Evolutionary conservation across 2,329 filamentous ascomycete genomes (phyloP).

Genomic region (Trichophyton rubrum): DNA sequence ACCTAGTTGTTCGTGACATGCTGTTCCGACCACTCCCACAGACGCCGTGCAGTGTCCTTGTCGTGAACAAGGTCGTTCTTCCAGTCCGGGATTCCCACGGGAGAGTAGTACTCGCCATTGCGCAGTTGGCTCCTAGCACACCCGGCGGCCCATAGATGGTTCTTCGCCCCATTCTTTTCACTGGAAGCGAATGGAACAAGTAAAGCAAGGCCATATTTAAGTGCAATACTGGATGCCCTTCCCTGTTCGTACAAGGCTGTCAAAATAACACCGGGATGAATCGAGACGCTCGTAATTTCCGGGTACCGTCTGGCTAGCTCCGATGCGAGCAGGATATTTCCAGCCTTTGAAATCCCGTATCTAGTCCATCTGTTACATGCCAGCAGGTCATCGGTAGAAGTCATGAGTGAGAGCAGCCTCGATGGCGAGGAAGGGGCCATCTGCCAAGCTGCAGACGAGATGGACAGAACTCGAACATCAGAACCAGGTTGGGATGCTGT

Average conservation of each 20-base stretch:
- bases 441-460: constrained; percentile 28
- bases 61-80: constrained; percentile 23
- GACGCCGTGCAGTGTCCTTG: constrained; percentile 20
- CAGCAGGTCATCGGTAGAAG: constrained; percentile 26
- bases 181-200: constrained; percentile 21
- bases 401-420: constrained; percentile 22
- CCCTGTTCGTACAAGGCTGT: constrained; percentile 30
- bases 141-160: constrained; percentile 32
- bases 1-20: constrained; percentile 3
- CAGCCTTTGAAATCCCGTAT: constrained; percentile 42
- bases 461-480: constrained; percentile 28
- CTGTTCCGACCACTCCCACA: constrained; percentile 37
- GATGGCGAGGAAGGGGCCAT: constrained; percentile 20
- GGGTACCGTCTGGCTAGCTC: constrained; percentile 30
- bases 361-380: constrained; percentile 31
- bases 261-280: constrained; percentile 39
- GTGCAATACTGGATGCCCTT: constrained; percentile 16
- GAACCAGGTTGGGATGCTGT: constrained; percentile 20
- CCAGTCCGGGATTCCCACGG: constrained; percentile 25
- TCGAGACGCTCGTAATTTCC: constrained; percentile 31
- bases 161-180: constrained; percentile 26
- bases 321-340: constrained; percentile 37
- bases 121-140: constrained; percentile 21
- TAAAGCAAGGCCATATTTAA: constrained; percentile 15
- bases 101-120: constrained; percentile 33